Base-by-base conservation (phyloP, 1,284 basidiomycete species). In the Psilocybe mexicana region DNA sequence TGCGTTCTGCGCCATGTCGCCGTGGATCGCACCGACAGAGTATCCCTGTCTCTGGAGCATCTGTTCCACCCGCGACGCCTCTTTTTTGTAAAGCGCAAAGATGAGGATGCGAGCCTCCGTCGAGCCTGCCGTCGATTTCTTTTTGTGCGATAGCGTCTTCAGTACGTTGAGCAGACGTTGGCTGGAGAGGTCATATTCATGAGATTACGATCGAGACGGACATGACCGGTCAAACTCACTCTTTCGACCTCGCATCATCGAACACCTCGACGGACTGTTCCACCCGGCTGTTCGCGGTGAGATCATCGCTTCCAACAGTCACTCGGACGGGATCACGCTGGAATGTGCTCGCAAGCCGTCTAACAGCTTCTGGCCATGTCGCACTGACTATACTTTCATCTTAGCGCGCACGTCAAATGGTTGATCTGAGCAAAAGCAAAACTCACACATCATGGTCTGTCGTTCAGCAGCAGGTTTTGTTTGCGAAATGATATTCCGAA, bases 21-120 rank as follows among this genome's bases (percentile, higher is more conserved):
- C 96, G 70, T 98, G 95, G 54, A 98, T 82, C 2, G 90, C 90
- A 5, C 86, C 89, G n/a, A 97, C 95, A 43, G 84, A 77, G 78
- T 91, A 96, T 2, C 94, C 94, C 40, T 88, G 86, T 44, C 87
- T 79, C 54, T 82, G 78, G 18, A 99, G 85, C 64, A 86, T 92
- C 66, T 85, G 79, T 71, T 96, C 94, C 3, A 99, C 87, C 14
- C 97, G 85, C 47, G 92, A 85, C 1, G 96, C 93, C 75, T 99
- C 95, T 72, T 95, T 96, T 78, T 99, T 99, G 82, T 99, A 99
- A 47, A 99, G 80, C 1, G 93, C 96, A 73, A 99, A 99, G 45
- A 99, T 86, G 45, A 99, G 85, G 59, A 95, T 86, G 55, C 93
- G 92, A 10, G 89, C 74, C 38, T 86, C 83, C 23, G 78, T 49